These are phyloP conservation scores for Neurospora hispaniola DNA, from an alignment of 495 filamentous ascomycete species.

Conservation along the genomic window DNA sequence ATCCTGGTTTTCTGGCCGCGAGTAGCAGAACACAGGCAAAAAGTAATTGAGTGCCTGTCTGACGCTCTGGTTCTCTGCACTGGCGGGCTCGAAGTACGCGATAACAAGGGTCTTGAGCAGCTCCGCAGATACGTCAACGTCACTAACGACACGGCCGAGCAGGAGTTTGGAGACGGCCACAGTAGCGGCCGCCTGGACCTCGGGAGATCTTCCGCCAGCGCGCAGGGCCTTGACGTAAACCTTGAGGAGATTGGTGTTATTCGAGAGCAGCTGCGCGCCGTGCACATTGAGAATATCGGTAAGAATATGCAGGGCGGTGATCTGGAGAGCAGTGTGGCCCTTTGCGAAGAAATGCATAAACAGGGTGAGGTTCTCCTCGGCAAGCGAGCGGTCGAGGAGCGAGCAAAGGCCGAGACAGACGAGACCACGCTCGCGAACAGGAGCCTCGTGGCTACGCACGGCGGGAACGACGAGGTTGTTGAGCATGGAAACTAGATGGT, in stretches of 20 bases:
- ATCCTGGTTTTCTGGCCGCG: slow-evolving; percentile 63
- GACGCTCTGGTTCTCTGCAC: slow-evolving; percentile 71
- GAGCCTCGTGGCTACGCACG: slow-evolving; percentile 83
- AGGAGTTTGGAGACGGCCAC: slow-evolving; percentile 78
- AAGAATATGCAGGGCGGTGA: slow-evolving; percentile 83
- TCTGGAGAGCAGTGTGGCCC: slow-evolving; percentile 80
- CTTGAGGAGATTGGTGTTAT: slow-evolving; percentile 56
- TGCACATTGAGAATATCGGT: slow-evolving; percentile 86
- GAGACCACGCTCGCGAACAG: slow-evolving; percentile 81
- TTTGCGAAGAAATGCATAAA: slow-evolving; percentile 95
- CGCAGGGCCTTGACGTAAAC: slow-evolving; percentile 68
- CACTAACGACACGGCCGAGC: slow-evolving; percentile 57
- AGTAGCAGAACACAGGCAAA: slow-evolving; percentile 90
- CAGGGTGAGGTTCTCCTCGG: slow-evolving; percentile 83
- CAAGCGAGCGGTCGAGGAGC: slow-evolving; percentile 80
- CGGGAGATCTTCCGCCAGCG: slow-evolving; percentile 51
- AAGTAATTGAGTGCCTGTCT: slow-evolving; percentile 89
- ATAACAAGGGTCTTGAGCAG: slow-evolving; percentile 74
- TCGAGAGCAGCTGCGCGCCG: slow-evolving; percentile 56
- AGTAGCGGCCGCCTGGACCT: slow-evolving; percentile 73
- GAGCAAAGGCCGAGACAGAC: slow-evolving; percentile 84
- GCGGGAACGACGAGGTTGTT: slow-evolving; percentile 95
- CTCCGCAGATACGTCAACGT: slow-evolving; percentile 46
- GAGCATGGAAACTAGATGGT: slow-evolving; percentile 82
- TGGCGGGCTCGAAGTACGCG: slow-evolving; percentile 85